Conservation (phyloP, 352 stramenopile genomes). For the Globisporangium perplexum region DNA sequence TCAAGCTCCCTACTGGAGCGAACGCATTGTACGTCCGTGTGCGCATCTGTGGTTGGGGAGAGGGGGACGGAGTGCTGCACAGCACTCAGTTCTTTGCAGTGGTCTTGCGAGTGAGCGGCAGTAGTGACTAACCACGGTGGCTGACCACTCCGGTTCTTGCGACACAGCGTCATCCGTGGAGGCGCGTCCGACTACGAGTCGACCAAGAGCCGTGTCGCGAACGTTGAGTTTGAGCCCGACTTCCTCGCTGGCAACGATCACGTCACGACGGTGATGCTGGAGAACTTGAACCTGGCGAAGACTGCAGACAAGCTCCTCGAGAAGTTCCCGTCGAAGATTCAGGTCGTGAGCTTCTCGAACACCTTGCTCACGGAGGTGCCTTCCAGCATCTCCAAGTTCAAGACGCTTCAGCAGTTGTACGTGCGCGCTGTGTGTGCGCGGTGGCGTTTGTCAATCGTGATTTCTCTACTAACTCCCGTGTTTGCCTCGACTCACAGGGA, state of each 20-base stretch:
- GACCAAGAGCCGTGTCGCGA: background rate
- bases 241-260: background rate
- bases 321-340: background rate
- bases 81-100: too few relatives aligned
- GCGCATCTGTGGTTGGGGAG: background rate
- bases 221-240: background rate
- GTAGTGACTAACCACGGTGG: background rate
- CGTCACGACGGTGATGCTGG: background rate
- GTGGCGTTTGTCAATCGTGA: background rate
- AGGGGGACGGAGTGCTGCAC: too few relatives aligned
- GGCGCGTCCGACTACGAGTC: background rate
- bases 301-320: background rate
- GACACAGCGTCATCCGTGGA: background rate
- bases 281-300: conserved; percentile 1
- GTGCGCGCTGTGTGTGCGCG: background rate
- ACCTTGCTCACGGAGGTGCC: background rate
- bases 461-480: background rate
- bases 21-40: too few relatives aligned
- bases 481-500: background rate
- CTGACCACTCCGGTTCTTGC: too few relatives aligned
- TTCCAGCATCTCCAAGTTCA: background rate
- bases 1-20: background rate
- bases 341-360: background rate
- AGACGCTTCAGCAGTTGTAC: background rate
- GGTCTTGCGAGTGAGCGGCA: too few relatives aligned